Percentiles rank a stretch among this genome's conserved stretches.
Conservation (phyloP, 177 flowering plant species). For the Vitis hybrid region DNA sequence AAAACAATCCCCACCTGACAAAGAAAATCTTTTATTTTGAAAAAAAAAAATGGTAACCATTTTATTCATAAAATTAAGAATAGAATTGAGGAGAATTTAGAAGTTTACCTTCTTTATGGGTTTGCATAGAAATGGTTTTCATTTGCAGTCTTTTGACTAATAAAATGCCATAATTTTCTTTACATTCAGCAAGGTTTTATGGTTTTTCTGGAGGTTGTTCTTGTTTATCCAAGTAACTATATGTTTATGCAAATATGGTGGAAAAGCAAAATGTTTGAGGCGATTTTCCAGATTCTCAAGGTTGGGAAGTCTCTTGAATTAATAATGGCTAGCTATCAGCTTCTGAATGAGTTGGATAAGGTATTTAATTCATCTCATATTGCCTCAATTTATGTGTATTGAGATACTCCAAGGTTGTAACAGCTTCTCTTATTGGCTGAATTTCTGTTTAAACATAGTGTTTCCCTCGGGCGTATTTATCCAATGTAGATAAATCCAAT, state of each 20-base stretch:
- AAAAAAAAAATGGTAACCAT: too few relatives aligned
- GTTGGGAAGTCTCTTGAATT: conserved; percentile 63
- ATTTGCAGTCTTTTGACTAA: too few relatives aligned
- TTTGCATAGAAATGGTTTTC: background rate
- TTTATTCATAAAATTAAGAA: too few relatives aligned
- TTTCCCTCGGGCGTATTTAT: conserved; percentile 54
- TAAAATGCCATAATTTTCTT: too few relatives aligned
- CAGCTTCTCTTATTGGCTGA: background rate
- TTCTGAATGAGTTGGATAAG: conserved; percentile 65
- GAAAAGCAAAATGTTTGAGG: conserved; percentile 70
- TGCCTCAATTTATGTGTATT: background rate
- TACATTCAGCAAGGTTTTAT: too few relatives aligned
- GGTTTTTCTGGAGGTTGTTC: background rate
- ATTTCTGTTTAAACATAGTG: conserved; percentile 31
- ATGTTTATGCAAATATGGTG: conserved; percentile 10
- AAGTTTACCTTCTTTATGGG: too few relatives aligned
- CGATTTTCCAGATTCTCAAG: conserved; percentile 62
- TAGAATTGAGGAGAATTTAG: too few relatives aligned
- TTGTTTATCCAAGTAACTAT: background rate
- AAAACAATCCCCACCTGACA: too few relatives aligned
- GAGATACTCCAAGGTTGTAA: background rate
- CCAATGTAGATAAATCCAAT: conserved; percentile 20
- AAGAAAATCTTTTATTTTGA: too few relatives aligned
- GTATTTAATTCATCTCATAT: conserved; percentile 27
- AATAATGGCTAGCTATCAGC: conserved; percentile 63